Evolutionary conservation across 2,329 filamentous ascomycete genomes (phyloP), one percentile per base, ranked within the genome.

Genomic region (Paramyrothecium sp.): DNA sequence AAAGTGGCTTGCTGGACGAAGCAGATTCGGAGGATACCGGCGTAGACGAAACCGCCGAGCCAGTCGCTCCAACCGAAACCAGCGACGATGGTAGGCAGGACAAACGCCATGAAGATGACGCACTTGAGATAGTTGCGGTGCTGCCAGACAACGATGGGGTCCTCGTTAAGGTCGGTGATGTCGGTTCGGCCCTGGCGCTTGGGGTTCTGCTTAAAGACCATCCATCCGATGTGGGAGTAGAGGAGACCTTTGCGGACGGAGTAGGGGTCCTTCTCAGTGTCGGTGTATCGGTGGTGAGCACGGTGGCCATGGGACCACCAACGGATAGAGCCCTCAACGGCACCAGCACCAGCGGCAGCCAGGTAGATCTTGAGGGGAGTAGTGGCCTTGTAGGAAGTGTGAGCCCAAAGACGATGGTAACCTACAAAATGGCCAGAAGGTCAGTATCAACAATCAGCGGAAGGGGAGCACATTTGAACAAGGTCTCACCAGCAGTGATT

Each of bases 241-340:
- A 92, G 77, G 53, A 95, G 83, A 65, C 91, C 91, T 82, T 96
- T 96, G 77, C 90, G 88, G 66, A 96, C 91, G 23, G 90, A 93
- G 81, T 96, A 96, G 53, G 91, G 92, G 66, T 96, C 91, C 81
- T 95, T 95, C 44, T 93, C 90, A 69, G 91, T 96, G 72, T 96
- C 92, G 79, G 91, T 96, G 75, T 95, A 96, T 68, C 92, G 86
- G 82, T 96, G 91, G 75, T 96, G 91, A 68, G 91, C 89, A 65
- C 92, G 88, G 79, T 96, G 92, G 71, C 89, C 91, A 67, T 90
- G 86, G 60, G 90, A 87, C 91, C 91, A 96, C 91, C 91, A 96
- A 74, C 91, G 83, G 71, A 93, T 90, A 50, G 91, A 95, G 57
- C 91, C 91, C 74, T 96, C 86, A 56, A 94, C 90, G 63, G 91